Evolutionary conservation across 2,329 filamentous ascomycete species (phyloP).

Genomic region (Aspergillus jensenii): DNA sequence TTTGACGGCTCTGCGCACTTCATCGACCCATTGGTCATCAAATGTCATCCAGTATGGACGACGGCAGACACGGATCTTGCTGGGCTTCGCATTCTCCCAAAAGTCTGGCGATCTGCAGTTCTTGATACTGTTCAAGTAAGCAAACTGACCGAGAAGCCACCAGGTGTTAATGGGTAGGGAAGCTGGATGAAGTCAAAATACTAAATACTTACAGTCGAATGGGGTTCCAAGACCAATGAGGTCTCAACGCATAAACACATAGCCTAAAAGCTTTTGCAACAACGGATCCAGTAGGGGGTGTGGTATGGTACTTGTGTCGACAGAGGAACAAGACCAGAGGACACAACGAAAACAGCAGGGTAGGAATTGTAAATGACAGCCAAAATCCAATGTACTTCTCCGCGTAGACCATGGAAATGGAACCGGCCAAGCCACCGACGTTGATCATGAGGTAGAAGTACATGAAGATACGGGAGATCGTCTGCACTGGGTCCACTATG

Average conservation of each 20-base stretch:
- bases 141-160: not conserved
- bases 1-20: slow-evolving; percentile 66
- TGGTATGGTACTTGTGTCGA: slow-evolving; percentile 63
- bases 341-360: slow-evolving; percentile 61
- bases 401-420: slow-evolving; percentile 68
- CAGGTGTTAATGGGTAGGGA: not conserved
- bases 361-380: slow-evolving; percentile 59
- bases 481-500: slow-evolving; percentile 68
- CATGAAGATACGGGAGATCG: slow-evolving; percentile 67
- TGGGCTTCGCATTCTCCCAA: slow-evolving; percentile 25
- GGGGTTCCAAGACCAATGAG: slow-evolving; percentile 62
- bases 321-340: slow-evolving; percentile 61
- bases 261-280: slow-evolving; percentile 66
- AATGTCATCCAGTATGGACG: slow-evolving; percentile 62
- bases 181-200: too few species aligned
- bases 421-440: slow-evolving; percentile 60
- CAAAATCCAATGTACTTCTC: slow-evolving; percentile 77
- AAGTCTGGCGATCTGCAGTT: slow-evolving; percentile 21
- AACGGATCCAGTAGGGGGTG: slow-evolving; percentile 71
- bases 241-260: slow-evolving; percentile 61
- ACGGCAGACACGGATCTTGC: slow-evolving; percentile 13
- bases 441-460: slow-evolving; percentile 74
- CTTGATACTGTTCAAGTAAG: slow-evolving; percentile 17
- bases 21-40: slow-evolving; percentile 78
- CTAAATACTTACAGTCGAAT: slow-evolving; percentile 33